phyloP scores from a whole-genome alignment of 2,329 filamentous ascomycete species.

The Aureobasidium sp. region DNA sequence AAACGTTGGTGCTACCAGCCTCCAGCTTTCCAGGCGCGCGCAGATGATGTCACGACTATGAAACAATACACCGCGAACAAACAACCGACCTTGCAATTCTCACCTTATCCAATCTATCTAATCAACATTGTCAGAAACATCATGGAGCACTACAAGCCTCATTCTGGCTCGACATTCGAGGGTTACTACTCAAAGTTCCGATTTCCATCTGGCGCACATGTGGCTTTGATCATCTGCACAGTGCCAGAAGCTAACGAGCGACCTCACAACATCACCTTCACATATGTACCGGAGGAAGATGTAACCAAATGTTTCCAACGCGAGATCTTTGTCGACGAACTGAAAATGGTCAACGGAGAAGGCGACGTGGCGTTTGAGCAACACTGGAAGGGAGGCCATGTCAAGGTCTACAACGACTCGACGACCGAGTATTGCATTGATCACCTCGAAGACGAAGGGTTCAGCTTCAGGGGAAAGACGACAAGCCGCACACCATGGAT shows the following conservation, averaged over 20 bases:
- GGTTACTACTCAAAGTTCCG: slow-evolving; percentile 47
- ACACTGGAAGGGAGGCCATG: slow-evolving; percentile 33
- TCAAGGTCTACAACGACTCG: slow-evolving; percentile 31
- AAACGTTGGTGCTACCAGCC: not conserved
- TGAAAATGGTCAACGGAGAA: slow-evolving; percentile 28
- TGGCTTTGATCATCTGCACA: slow-evolving; percentile 42
- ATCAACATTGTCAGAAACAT: not conserved
- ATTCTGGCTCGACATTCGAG: slow-evolving; percentile 39
- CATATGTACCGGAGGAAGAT: slow-evolving; percentile 37
- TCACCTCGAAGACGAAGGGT: slow-evolving; percentile 28
- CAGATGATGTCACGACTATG: slow-evolving; percentile 7
- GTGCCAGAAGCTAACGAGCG: slow-evolving; percentile 36
- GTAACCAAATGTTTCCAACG: slow-evolving; percentile 32
- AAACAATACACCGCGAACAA: not conserved
- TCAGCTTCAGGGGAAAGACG: slow-evolving; percentile 36
- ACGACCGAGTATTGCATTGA: slow-evolving; percentile 31
- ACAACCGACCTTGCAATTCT: not conserved
- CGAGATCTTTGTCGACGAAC: slow-evolving; percentile 38
- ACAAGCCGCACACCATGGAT: slow-evolving; percentile 35
- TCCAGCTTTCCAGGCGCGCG: not conserved
- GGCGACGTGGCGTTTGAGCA: slow-evolving; percentile 35
- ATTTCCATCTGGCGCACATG: slow-evolving; percentile 39
- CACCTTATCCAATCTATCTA: not conserved
- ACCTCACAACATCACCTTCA: slow-evolving; percentile 43
- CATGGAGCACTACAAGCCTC: slow-evolving; percentile 32